These are phyloP conservation scores for Psilocybe sp. DNA, from an alignment of 768 basidiomycete species.

Conservation along the genomic window DNA sequence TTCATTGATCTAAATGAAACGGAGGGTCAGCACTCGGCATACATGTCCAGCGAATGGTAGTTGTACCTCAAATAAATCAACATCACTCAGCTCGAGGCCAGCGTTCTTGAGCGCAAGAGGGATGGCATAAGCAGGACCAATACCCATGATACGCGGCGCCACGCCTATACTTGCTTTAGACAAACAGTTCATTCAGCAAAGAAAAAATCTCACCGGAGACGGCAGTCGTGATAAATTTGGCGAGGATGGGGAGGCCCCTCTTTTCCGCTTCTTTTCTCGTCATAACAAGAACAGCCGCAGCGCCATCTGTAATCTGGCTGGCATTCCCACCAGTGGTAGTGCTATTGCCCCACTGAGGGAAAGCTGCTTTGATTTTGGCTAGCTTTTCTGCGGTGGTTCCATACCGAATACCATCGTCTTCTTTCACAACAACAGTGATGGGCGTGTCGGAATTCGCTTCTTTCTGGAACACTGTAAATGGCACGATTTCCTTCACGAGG, in stretches of 20 bases:
- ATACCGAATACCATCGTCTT: conserved; percentile 78
- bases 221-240: conserved; percentile 72
- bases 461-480: conserved; percentile 64
- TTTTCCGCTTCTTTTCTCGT: conserved; percentile 74
- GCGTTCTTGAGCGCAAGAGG: conserved; percentile 67
- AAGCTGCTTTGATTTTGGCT: conserved; percentile 66
- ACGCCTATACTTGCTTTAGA: conserved; percentile 40
- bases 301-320: conserved; percentile 82
- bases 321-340: conserved; percentile 86
- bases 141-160: conserved; percentile 83
- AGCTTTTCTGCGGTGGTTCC: conserved; percentile 69
- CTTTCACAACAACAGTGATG: conserved; percentile 49
- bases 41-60: background rate
- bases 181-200: background rate
- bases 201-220: conserved; percentile 48
- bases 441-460: conserved; percentile 54
- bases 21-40: background rate
- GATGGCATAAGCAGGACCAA: conserved; percentile 85
- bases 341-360: conserved; percentile 76
- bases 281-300: conserved; percentile 82
- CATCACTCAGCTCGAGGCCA: conserved; percentile 64
- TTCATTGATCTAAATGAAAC: conserved; percentile 70
- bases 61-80: conserved; percentile 76
- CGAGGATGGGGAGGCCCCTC: conserved; percentile 70
- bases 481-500: conserved; percentile 71